A percentile compares a stretch with the other conserved stretches of the same genome.
Evolutionary conservation across 345 rosid genomes (phyloP).

Genomic region (Turnera subulata): DNA sequence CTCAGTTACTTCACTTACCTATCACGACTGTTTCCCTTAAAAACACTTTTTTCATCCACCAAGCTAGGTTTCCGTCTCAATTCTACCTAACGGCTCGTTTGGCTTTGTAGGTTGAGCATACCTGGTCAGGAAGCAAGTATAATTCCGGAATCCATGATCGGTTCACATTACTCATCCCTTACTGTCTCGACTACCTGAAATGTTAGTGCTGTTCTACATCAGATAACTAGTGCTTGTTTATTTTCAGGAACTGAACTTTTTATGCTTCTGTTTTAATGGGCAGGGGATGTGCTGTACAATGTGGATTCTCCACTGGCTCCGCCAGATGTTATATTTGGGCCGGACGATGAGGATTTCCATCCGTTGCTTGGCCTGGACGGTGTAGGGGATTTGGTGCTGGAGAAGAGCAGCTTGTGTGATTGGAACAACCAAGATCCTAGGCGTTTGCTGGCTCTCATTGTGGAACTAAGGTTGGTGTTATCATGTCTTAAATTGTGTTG

Average conservation of each 20-base stretch:
- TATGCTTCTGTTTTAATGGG: not conserved
- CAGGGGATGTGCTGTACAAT: conserved; percentile 90
- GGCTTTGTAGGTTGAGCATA: conserved; percentile 69
- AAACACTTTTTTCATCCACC: not conserved
- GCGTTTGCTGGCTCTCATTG: conserved; percentile 51
- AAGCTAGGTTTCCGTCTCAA: not conserved
- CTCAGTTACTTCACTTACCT: not conserved
- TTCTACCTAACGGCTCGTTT: not conserved
- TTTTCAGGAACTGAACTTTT: not conserved
- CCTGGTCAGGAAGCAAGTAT: conserved; percentile 71
- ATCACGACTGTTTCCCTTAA: not conserved
- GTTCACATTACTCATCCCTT: conserved; percentile 82
- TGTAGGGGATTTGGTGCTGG: conserved; percentile 26
- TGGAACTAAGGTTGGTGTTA: conserved; percentile 58
- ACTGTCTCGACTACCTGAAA: conserved; percentile 72
- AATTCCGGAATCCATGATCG: conserved; percentile 62
- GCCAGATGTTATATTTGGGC: conserved; percentile 82
- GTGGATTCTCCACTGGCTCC: conserved; percentile 65
- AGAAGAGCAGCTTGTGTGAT: conserved; percentile 41
- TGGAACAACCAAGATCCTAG: conserved; percentile 76
- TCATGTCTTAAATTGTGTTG: conserved; percentile 2
- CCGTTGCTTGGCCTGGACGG: conserved; percentile 32
- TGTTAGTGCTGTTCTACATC: conserved; percentile 40
- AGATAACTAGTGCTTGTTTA: not conserved
- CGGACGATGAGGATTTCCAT: conserved; percentile 73